These are phyloP conservation scores for Solanum appendiculatum DNA, from an alignment of 257 asterid species.

Conservation along the genomic window DNA sequence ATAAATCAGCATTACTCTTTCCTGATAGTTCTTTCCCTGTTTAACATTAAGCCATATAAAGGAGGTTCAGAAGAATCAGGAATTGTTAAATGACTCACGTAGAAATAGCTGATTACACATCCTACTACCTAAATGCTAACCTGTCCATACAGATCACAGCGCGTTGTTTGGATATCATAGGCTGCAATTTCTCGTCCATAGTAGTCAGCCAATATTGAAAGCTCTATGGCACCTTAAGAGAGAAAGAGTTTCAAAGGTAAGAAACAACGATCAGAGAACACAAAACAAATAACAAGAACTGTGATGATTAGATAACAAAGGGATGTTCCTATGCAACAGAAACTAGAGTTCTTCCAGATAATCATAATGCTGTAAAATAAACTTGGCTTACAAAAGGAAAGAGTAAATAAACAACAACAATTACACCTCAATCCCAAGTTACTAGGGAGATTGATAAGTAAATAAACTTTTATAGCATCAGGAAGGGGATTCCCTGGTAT, in stretches of 20 bases:
- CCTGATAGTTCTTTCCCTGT: conserved; percentile 61
- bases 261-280: neutral
- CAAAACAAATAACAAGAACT: neutral
- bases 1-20: conserved; percentile 90
- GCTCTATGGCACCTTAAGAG: conserved; percentile 84
- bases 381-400: neutral
- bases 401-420: neutral
- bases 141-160: conserved; percentile 98
- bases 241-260: conserved; percentile 7
- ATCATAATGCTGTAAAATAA: neutral
- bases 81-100: neutral
- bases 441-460: neutral
- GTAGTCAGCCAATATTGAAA: conserved; percentile 67
- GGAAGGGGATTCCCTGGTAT: neutral
- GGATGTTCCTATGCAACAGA: neutral
- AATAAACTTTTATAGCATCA: neutral
- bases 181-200: conserved; percentile 93
- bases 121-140: conserved; percentile 19
- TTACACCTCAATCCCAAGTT: neutral
- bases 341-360: neutral
- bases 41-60: conserved; percentile 2
- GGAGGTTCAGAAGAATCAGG: neutral
- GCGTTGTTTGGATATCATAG: conserved; percentile 83
- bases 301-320: neutral
- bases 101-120: neutral